phyloP scores from a whole-genome alignment of 176 grass and related monocot genomes.

The Poa annua region DNA sequence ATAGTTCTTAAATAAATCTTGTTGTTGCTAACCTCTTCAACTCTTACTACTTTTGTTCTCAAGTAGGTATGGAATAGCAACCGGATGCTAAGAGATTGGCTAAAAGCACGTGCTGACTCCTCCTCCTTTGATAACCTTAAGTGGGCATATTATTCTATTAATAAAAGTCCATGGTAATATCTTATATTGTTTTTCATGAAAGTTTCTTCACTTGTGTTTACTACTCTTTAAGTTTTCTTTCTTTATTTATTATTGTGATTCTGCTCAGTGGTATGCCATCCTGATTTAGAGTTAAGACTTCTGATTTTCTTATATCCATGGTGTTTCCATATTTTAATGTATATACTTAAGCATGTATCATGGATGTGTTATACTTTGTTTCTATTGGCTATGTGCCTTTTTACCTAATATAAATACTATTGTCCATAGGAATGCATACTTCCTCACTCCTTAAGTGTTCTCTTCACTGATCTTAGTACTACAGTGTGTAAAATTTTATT shows the following conservation, averaged over 20 bases:
- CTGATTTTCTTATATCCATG: neutral
- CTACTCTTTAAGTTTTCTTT: neutral
- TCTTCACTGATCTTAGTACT: neutral
- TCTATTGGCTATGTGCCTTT: neutral
- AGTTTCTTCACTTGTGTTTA: constrained; percentile 1
- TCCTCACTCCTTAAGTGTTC: constrained; percentile 13
- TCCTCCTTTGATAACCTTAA: constrained; percentile 79
- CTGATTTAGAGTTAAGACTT: constrained; percentile 20
- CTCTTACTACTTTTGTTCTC: constrained; percentile 47
- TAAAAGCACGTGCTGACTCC: constrained; percentile 64
- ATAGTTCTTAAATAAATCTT: constrained; percentile 5
- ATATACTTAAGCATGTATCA: neutral
- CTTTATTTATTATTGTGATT: neutral
- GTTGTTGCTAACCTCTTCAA: neutral
- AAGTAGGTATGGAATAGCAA: constrained; percentile 81
- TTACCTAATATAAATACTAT: constrained; percentile 4
- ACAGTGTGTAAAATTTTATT: neutral
- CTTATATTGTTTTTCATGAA: constrained; percentile 11
- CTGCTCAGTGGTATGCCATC: neutral
- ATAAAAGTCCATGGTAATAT: constrained; percentile 94
- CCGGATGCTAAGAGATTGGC: constrained; percentile 73
- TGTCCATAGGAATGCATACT: neutral
- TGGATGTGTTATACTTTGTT: neutral
- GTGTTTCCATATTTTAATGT: constrained; percentile 25
- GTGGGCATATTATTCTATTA: constrained; percentile 92